Evolutionary conservation across 164 flowering plant species (phyloP), one percentile per base, ranked within the genome.

Genomic region (Saururus chinensis): DNA sequence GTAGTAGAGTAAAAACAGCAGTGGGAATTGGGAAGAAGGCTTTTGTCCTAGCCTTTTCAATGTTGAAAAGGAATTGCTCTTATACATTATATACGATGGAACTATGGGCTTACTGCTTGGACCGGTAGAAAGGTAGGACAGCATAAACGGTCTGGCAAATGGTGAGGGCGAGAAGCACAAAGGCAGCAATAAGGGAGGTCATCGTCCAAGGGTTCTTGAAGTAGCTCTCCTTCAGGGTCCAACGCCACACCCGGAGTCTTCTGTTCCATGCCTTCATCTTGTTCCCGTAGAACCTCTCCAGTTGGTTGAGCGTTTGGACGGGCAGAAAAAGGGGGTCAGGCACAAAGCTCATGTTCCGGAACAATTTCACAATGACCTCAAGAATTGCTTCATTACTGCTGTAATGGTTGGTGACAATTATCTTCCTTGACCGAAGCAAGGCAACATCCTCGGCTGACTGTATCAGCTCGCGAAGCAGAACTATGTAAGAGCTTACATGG

Each of bases 151-250:
- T 51, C 45, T 51, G 64, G 37, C 21, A 30, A 14, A 30, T 11
- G 41, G 53, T 24, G 20, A 61, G 24, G 41, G 19, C 26, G 10
- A 62, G 37, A 16, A 62, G 58, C 22, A 62, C 4, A 20, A 53
- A n/a, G 4, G 58, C 56, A 53, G 58, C 58, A 1, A 53, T 14
- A 19, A 81, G 66, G 1, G 89, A 74, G 8, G 79, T 56, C 53
- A 72, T 51, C 1, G 82, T 79, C 86, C 89, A 84, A 9, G 86
- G 89, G 56, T 53, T 84, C 37, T 73, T 76, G 64, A 84, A 82
- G 60, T 82, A 82, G 51, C 77, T 77, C 40, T 80, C 84, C 14
- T 68, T 69, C 53, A 82, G 80, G 60, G 22, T 75, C 16, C 81
- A 84, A 17, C 80, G 76, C 82, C 82, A 84, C 21, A 53, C 65